phyloP scores from a whole-genome alignment of 352 stramenopile species.

The Halophytophthora polymorphica region DNA sequence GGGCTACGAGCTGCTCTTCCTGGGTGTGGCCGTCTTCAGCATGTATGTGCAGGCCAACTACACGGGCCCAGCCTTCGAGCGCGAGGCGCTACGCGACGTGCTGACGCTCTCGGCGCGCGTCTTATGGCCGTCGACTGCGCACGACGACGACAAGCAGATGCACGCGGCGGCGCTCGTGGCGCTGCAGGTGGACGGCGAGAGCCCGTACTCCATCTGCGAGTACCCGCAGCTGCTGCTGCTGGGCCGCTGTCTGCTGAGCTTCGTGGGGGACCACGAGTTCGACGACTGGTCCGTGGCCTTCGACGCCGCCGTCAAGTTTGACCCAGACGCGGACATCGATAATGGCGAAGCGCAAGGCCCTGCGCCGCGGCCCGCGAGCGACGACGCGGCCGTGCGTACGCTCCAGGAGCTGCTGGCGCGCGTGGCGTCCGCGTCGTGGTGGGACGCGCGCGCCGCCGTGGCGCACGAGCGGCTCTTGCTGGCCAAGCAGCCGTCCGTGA shows the following conservation, averaged over 20 bases:
- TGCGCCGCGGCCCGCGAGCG: constrained; percentile 24
- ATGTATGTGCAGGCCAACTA: constrained; percentile 85
- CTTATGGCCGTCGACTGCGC: constrained; percentile 19
- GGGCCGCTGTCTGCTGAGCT: constrained; percentile 62
- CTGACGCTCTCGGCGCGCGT: constrained; percentile 31
- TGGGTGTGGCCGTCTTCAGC: constrained; percentile 62
- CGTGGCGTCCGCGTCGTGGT: constrained; percentile 60
- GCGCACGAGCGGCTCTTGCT: constrained; percentile 69
- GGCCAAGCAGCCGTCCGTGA: constrained; percentile 61
- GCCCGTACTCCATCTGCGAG: constrained; percentile 76
- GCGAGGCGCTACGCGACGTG: constrained; percentile 43
- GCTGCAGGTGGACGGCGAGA: constrained; percentile 78
- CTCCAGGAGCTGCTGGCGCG: constrained; percentile 28
- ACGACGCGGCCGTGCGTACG: constrained; percentile 20
- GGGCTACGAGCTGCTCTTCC: constrained; percentile 58
- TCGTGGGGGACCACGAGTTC: constrained; percentile 53
- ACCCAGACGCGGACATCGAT: constrained; percentile 40
- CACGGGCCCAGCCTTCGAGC: constrained; percentile 71
- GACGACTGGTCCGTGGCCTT: constrained; percentile 65
- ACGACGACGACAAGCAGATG: constrained; percentile 37
- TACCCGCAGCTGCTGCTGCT: constrained; percentile 68
- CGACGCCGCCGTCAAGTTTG: constrained; percentile 24
- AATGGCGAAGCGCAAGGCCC: constrained; percentile 33
- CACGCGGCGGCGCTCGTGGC: constrained; percentile 58
- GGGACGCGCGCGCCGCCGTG: constrained; percentile 70